A percentile compares a stretch with the other conserved stretches of the same genome.
These are phyloP conservation scores for Hsuehochloa calcarea DNA, from an alignment of 176 grass and related monocot genomes.

Conservation along the genomic window DNA sequence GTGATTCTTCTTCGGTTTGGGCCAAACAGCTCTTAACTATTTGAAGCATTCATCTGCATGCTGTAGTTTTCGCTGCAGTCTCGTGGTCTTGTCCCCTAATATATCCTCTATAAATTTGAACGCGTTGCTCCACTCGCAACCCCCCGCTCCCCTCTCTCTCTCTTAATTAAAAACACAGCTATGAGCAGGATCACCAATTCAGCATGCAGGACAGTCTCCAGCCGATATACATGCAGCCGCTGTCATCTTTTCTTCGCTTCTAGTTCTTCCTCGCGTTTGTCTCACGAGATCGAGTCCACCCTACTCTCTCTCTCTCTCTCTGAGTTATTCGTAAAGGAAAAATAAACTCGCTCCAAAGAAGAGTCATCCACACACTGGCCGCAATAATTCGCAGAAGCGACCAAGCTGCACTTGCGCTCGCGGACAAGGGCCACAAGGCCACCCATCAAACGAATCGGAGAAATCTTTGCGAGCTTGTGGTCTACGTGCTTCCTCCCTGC, in stretches of 20 bases:
- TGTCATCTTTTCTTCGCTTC: constrained; percentile 52
- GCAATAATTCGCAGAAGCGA: constrained; percentile 59
- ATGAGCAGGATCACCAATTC: neutral
- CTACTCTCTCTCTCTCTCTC: constrained; percentile 15
- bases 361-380: constrained; percentile 61
- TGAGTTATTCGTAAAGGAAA: neutral
- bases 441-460: constrained; percentile 51
- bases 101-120: constrained; percentile 8
- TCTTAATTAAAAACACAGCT: neutral
- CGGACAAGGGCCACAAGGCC: constrained; percentile 55
- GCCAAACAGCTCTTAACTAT: no score
- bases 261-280: constrained; percentile 29
- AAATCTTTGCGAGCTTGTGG: constrained; percentile 81
- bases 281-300: constrained; percentile 36
- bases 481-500: constrained; percentile 43
- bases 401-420: constrained; percentile 44
- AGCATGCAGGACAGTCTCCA: constrained; percentile 31
- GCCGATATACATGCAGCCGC: constrained; percentile 66
- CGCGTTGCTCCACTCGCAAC: constrained; percentile 19
- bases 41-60: neutral
- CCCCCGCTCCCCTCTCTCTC: neutral
- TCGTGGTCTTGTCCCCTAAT: neutral
- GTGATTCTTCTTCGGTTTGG: no score
- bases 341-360: constrained; percentile 30
- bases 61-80: neutral